phyloP scores from a whole-genome alignment of 345 rosid species.

The Arabis alpina region DNA sequence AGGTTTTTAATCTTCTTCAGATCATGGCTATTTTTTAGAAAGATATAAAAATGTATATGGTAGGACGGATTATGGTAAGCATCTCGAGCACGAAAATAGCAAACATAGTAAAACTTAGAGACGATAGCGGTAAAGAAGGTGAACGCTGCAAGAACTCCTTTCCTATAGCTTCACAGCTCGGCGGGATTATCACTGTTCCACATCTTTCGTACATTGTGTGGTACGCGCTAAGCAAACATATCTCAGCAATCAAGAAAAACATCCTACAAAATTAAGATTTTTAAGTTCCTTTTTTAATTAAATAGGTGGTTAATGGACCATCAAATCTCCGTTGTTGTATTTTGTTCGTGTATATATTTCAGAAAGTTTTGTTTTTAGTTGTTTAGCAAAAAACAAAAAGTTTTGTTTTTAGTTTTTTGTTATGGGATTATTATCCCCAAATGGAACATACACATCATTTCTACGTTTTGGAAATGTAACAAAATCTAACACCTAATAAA shows the following conservation, averaged over 20 bases:
- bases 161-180: conserved; percentile 75
- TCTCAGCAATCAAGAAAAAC: conserved; percentile 79
- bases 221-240: conserved; percentile 82
- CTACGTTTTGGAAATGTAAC: neutral
- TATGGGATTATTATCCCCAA: neutral
- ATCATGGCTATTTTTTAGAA: too few relatives aligned
- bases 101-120: conserved; percentile 74
- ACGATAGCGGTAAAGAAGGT: conserved; percentile 67
- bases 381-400: neutral
- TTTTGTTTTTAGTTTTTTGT: too few relatives aligned
- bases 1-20: too few relatives aligned
- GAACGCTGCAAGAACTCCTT: conserved; percentile 91
- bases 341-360: neutral
- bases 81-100: conserved; percentile 70
- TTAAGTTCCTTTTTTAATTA: conserved; percentile 1
- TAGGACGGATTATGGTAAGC: conserved; percentile 48
- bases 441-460: neutral
- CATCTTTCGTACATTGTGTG: conserved; percentile 72
- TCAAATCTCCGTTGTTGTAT: neutral
- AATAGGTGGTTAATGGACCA: too few relatives aligned
- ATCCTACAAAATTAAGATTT: conserved; percentile 51
- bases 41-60: too few relatives aligned
- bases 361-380: neutral
- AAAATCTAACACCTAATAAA: neutral
- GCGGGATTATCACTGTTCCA: conserved; percentile 56